Evolutionary conservation across 129 eudicot genomes (phyloP).

Genomic region (Lactuca saligna): DNA sequence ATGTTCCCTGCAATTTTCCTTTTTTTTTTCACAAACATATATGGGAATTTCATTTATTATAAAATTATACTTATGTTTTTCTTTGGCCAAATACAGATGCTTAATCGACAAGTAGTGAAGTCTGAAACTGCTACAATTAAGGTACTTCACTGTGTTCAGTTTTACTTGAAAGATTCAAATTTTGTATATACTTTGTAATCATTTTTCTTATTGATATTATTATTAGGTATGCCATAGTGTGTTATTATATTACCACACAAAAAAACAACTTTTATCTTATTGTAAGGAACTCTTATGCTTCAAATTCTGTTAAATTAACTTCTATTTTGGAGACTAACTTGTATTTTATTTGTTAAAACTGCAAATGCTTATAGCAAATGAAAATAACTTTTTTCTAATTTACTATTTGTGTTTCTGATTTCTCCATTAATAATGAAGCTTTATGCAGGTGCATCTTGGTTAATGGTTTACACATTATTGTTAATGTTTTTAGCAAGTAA

Average conservation of each 20-base stretch:
- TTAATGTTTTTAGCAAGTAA: too few species aligned
- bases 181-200: not conserved
- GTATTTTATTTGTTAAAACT: too few species aligned
- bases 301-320: not conserved
- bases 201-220: not conserved
- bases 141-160: conserved; percentile 41
- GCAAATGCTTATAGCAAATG: conserved; percentile 1
- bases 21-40: not conserved
- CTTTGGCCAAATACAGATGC: conserved; percentile 62
- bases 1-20: not conserved
- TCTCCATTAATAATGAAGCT: not conserved
- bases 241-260: not conserved
- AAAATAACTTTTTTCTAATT: not conserved
- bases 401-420: not conserved
- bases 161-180: not conserved
- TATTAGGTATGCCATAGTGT: not conserved
- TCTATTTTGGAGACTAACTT: too few species aligned
- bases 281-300: not conserved
- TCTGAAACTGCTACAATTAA: conserved; percentile 84
- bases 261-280: conserved; percentile 1
- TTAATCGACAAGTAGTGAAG: conserved; percentile 82
- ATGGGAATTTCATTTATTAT: conserved; percentile 2
- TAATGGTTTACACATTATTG: too few species aligned
- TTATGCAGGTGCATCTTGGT: too few species aligned
- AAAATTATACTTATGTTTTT: conserved; percentile 10